These are phyloP conservation scores for Datura wrightii DNA, from an alignment of 257 asterid species.

Conservation along the genomic window DNA sequence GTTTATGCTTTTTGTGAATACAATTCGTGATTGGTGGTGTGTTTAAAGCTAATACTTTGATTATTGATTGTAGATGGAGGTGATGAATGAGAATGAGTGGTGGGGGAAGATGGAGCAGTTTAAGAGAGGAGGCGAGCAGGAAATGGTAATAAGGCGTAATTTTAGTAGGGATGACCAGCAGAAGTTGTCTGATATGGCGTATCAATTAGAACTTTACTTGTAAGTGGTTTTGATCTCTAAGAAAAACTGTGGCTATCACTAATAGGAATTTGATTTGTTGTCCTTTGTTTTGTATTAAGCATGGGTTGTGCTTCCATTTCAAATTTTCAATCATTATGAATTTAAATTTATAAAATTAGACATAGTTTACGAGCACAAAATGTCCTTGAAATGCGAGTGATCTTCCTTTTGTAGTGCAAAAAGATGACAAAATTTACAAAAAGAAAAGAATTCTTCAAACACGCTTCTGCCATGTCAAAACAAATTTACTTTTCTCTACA, in stretches of 20 bases:
- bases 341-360: background rate
- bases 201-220: conserved; percentile 88
- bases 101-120: conserved; percentile 79
- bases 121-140: conserved; percentile 85
- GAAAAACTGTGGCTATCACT: background rate
- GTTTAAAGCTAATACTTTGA: background rate
- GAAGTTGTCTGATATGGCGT: conserved; percentile 78
- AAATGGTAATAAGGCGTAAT: conserved; percentile 75
- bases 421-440: background rate
- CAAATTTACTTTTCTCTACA: background rate
- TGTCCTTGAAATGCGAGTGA: background rate
- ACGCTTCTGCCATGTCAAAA: background rate
- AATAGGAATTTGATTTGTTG: background rate
- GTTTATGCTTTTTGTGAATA: background rate
- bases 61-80: conserved; percentile 64
- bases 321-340: background rate
- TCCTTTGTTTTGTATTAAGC: conserved; percentile 3
- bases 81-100: conserved; percentile 89
- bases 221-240: conserved; percentile 51
- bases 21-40: conserved; percentile 5
- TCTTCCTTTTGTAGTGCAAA: background rate
- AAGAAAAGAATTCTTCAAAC: background rate
- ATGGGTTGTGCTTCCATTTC: background rate
- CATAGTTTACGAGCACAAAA: background rate
- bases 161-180: conserved; percentile 85